Percentiles rank a stretch among this genome's conserved stretches.
Conservation (phyloP, 306 rosid genomes). For the Pueraria montana region DNA sequence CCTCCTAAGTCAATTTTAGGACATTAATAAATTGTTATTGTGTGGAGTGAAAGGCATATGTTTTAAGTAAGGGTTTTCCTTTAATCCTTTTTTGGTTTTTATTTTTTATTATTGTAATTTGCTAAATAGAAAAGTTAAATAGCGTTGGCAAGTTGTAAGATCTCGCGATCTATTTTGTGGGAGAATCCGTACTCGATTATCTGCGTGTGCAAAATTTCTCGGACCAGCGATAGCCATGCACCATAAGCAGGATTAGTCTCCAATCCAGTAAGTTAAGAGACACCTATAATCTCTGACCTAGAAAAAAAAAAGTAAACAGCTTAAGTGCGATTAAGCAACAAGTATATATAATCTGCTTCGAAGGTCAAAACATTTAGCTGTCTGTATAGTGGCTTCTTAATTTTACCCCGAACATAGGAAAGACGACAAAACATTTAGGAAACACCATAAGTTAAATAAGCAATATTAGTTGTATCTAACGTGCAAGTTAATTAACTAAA, state of each 20-base stretch:
- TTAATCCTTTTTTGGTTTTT: background rate
- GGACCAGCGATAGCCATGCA: too few relatives aligned
- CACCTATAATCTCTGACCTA: too few relatives aligned
- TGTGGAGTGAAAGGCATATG: background rate
- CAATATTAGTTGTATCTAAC: slow-evolving; percentile 25
- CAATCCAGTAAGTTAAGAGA: too few relatives aligned
- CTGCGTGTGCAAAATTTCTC: too few relatives aligned
- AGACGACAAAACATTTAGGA: background rate
- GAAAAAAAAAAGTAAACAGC: too few relatives aligned
- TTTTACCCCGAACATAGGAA: background rate
- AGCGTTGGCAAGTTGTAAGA: background rate
- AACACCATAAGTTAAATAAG: background rate
- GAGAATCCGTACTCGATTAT: too few relatives aligned
- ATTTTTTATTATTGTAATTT: background rate
- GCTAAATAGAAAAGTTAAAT: background rate
- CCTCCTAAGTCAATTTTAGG: background rate
- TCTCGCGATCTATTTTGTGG: too few relatives aligned
- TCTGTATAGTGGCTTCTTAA: background rate
- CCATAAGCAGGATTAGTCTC: too few relatives aligned
- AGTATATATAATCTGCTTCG: background rate
- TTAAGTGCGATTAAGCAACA: slow-evolving; percentile 4
- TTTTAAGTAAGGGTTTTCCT: slow-evolving; percentile 7
- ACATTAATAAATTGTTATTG: background rate
- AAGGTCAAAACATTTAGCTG: too few relatives aligned
- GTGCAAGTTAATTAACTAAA: background rate